A percentile compares a stretch with the other conserved stretches of the same genome.
Conservation (phyloP, 2,329 filamentous ascomycete genomes). For the Byssochlamys sp. region DNA sequence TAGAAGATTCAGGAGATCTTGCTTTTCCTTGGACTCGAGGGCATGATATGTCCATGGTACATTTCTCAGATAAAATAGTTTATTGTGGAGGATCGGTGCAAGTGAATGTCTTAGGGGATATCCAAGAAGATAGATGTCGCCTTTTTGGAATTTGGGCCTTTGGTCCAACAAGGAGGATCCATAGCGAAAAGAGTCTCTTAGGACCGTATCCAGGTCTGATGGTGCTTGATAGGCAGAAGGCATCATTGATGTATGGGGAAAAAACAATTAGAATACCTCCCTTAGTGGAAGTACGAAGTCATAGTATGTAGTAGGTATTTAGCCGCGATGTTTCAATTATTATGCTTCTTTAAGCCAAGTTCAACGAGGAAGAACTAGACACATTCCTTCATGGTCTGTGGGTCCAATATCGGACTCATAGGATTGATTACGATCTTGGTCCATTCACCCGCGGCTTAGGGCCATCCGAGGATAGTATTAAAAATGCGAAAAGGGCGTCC, state of each 20-base stretch:
- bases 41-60: slow-evolving; percentile 7
- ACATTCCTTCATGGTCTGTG: too few species aligned
- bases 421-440: too few species aligned
- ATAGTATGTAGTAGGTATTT: neutral
- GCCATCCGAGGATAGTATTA: neutral
- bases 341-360: too few species aligned
- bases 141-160: neutral
- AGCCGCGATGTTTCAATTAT: too few species aligned
- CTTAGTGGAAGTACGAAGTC: neutral
- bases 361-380: too few species aligned
- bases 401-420: too few species aligned
- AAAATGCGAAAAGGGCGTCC: neutral
- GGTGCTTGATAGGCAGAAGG: neutral
- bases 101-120: slow-evolving; percentile 6
- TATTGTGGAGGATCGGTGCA: slow-evolving; percentile 6
- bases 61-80: slow-evolving; percentile 1
- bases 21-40: slow-evolving; percentile 5
- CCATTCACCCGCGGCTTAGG: neutral
- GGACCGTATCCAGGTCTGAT: neutral
- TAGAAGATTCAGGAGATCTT: slow-evolving; percentile 3
- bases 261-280: neutral
- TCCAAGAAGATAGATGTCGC: slow-evolving; percentile 4
- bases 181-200: neutral
- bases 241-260: neutral
- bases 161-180: neutral